Base-by-base conservation (phyloP, 2,329 filamentous ascomycete genomes). In the Chrysoporthe deuterocubensis region DNA sequence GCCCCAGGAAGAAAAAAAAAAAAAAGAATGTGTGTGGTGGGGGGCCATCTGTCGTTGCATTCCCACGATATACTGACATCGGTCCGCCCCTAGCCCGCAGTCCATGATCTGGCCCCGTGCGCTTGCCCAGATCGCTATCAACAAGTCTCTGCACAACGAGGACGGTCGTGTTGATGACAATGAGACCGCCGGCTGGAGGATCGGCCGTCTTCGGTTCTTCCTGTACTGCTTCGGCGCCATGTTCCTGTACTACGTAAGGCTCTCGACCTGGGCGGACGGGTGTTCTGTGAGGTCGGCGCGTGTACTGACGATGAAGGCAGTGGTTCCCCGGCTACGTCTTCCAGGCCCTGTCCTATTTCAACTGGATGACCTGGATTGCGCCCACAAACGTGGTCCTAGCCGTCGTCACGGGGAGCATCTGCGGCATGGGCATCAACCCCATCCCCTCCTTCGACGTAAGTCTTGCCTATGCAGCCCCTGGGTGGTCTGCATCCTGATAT, bases 361-460 rank as follows among this genome's bases (percentile, higher is more conserved):
- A 78, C 71, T 87, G 84, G 83, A 81, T 85, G 71, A 81, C 80
- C 0, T 87, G 84, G 84, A 86, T 87, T 63, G 76, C 80, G 0
- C 84, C 84, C 2, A 69, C 75, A 60, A 80, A 79, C 67, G 26
- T 78, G 32, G 72, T 74, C 52, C 74, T 80, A 8, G 71, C 70
- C 32, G 70, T 72, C 56, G 71, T 79, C 57, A 74, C 75, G 0
- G 79, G 79, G 5, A 75, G 76, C 70, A 73, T 73, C 56, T 77
- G 74, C 42, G 79, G 79, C 5, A 46, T 80, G 3, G 77, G 76
- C 2, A 60, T 80, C 61, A 79, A 79, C 70, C 78, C 78, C 0
- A 71, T 74, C 69, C 75, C 78, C 2, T 82, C 81, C 0, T 80
- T 80, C 65, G 81, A 83, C 72, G 83, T 81, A 79, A 78, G 78